Evolutionary conservation across 305 asterid species (phyloP).

Genomic region (Withania somnifera): DNA sequence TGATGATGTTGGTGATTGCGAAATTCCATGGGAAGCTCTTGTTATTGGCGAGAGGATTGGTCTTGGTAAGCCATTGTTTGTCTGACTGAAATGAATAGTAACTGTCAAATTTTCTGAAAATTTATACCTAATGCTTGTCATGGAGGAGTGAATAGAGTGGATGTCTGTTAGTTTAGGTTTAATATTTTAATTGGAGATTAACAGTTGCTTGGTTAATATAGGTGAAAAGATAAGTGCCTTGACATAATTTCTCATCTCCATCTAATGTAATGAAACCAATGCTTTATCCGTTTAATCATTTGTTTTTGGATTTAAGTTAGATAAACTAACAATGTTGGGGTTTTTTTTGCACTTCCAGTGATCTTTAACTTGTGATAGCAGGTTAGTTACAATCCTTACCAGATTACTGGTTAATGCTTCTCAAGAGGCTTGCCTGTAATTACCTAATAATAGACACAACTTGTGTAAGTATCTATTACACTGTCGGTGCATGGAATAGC

Average conservation of each 20-base stretch:
- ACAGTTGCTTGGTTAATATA: no score
- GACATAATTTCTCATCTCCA: no score
- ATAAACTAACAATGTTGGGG: no score
- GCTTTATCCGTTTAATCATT: no score
- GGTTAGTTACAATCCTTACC: not conserved
- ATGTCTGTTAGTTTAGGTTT: no score
- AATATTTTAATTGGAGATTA: no score
- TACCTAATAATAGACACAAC: not conserved
- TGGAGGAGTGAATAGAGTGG: not conserved
- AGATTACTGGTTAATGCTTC: not conserved
- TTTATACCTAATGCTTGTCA: not conserved
- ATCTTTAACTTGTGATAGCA: no score
- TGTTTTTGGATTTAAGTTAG: no score
- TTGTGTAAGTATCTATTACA: not conserved
- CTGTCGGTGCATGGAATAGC: not conserved
- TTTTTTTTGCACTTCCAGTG: no score
- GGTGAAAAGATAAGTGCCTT: no score
- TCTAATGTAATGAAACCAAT: no score
- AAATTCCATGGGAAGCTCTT: slow-evolving; percentile 98
- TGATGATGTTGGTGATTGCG: slow-evolving; percentile 96
- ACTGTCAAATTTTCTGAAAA: not conserved
- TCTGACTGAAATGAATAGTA: not conserved
- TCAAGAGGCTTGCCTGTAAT: not conserved
- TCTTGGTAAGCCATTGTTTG: slow-evolving; percentile 49
- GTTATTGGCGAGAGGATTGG: slow-evolving; percentile 97